Base-by-base conservation (phyloP, 1,284 basidiomycete genomes). In the Neotropicomus parvogracilis region DNA sequence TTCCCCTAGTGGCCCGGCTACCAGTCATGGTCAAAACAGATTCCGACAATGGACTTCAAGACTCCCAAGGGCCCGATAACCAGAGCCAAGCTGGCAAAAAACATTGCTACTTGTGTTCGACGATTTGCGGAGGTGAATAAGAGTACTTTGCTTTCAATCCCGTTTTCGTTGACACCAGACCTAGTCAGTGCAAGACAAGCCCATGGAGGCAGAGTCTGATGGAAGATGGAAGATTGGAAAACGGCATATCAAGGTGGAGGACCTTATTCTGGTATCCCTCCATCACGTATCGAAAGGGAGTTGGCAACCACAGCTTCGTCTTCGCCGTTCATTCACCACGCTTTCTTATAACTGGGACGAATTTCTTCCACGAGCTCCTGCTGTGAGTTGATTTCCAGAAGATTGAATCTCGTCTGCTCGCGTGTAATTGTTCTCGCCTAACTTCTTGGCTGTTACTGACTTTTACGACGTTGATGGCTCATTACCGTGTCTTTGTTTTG, bases 221-320 rank as follows among this genome's bases (percentile, higher is more conserved):
- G 57, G 58, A 12, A 65, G 65, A 31, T 88, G 83, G 85, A 71
- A 69, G 53, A 75, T 88, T n/a, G 84, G 83, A 6, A 52, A 62
- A 14, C 68, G 63, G 5, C 59, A 74, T 52, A 83, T 88, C 64
- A 75, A 63, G 35, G 67, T 85, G 12, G 81, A 81, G 34, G 78
- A 88, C 59, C 70, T 88, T 40, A 67, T 82, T 39, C 74, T 88
- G 38, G 80, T 88, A 54, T 83, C 83, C 54, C 76, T 89, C 42
- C 85, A 88, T 65, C 85, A 88, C 52, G 85, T 88, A 42, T 85
- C 83, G 10, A 80, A 84, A 68, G 86, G 85, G 13, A 82, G 79
- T 50, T 88, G 85, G 85, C 85, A 88, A 55, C 84, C 84, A 31
- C 84, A 88, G 48, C 66, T 88, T 40, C 76, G 83, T 56, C 70